These are phyloP conservation scores for Parmelia sp. DNA, from an alignment of 495 filamentous ascomycete genomes.

Conservation along the genomic window DNA sequence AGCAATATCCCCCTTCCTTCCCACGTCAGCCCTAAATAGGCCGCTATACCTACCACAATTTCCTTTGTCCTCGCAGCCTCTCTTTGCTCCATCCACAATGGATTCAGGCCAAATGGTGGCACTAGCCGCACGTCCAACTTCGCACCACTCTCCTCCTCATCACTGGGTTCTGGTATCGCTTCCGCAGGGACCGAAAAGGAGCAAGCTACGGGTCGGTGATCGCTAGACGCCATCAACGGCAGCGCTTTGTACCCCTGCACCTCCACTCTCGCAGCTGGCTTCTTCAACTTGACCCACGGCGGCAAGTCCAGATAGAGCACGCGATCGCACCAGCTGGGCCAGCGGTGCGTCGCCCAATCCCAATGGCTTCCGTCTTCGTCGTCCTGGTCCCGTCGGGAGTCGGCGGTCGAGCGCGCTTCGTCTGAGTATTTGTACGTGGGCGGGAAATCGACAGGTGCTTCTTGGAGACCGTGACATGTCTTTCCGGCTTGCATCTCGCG, in stretches of 20 bases:
- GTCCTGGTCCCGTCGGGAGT: slow-evolving; percentile 23
- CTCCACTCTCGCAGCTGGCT: slow-evolving; percentile 35
- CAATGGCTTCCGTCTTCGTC: slow-evolving; percentile 47
- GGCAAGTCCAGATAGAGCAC: slow-evolving; percentile 70
- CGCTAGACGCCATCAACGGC: slow-evolving; percentile 67
- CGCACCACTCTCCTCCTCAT: slow-evolving; percentile 19
- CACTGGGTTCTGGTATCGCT: slow-evolving; percentile 25
- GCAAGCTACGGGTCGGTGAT: slow-evolving; percentile 78
- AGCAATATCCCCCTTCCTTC: slow-evolving; percentile 50
- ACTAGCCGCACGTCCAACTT: slow-evolving; percentile 29
- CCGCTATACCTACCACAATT: slow-evolving; percentile 49
- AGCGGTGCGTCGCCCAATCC: slow-evolving; percentile 72
- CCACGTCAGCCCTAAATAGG: slow-evolving; percentile 55
- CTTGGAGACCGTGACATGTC: slow-evolving; percentile 67
- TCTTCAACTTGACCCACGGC: slow-evolving; percentile 35
- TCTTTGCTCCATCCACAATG: slow-evolving; percentile 44
- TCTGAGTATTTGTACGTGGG: slow-evolving; percentile 83
- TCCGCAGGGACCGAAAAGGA: slow-evolving; percentile 51
- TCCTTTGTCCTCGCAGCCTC: slow-evolving; percentile 49
- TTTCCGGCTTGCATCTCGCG: slow-evolving; percentile 57
- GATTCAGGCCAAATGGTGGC: slow-evolving; percentile 51
- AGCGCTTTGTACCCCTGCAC: slow-evolving; percentile 62
- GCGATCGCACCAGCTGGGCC: slow-evolving; percentile 92
- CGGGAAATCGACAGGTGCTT: slow-evolving; percentile 71
- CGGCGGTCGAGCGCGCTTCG: slow-evolving; percentile 39